Percentiles rank a stretch among this genome's conserved stretches.
Conservation (phyloP, 257 asterid genomes). For the Nicotiana paniculata region DNA sequence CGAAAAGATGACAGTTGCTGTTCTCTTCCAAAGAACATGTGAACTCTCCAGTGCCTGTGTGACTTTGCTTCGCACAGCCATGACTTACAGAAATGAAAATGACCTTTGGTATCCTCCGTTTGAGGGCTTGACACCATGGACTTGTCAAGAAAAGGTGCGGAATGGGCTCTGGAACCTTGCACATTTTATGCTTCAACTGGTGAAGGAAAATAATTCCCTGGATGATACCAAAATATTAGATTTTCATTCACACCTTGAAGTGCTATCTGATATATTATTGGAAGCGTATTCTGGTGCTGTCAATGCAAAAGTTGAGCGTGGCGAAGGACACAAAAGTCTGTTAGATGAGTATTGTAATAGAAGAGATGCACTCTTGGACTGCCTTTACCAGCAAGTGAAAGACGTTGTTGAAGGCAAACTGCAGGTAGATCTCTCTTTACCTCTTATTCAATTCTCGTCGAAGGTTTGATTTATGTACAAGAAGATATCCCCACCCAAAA, state of each 20-base stretch:
- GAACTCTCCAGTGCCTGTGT: slow-evolving; percentile 85
- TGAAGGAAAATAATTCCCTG: slow-evolving; percentile 44
- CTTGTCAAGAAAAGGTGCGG: slow-evolving; percentile 60
- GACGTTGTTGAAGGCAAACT: slow-evolving; percentile 36
- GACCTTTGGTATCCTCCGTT: slow-evolving; percentile 83
- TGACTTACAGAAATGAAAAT: slow-evolving; percentile 63
- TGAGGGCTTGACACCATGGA: slow-evolving; percentile 91
- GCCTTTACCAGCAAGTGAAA: slow-evolving; percentile 71
- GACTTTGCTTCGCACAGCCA: slow-evolving; percentile 52
- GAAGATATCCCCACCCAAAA: not conserved
- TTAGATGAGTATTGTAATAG: slow-evolving; percentile 68
- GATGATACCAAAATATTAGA: slow-evolving; percentile 48
- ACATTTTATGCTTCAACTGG: slow-evolving; percentile 68
- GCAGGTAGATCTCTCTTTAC: slow-evolving; percentile 34
- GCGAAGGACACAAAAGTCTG: slow-evolving; percentile 62
- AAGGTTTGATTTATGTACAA: not conserved
- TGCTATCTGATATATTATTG: slow-evolving; percentile 67
- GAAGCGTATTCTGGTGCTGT: slow-evolving; percentile 81
- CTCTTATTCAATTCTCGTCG: not conserved
- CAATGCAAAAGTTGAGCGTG: slow-evolving; percentile 70
- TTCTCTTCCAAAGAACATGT: slow-evolving; percentile 66
- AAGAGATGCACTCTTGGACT: slow-evolving; percentile 74
- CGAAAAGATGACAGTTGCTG: slow-evolving; percentile 47
- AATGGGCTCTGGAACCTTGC: slow-evolving; percentile 79
- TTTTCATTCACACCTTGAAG: slow-evolving; percentile 58